A percentile compares a stretch with the other conserved stretches of the same genome.
phyloP scores from a whole-genome alignment of 805 yeast species.

The Tetrapisispora taiwanensis region DNA sequence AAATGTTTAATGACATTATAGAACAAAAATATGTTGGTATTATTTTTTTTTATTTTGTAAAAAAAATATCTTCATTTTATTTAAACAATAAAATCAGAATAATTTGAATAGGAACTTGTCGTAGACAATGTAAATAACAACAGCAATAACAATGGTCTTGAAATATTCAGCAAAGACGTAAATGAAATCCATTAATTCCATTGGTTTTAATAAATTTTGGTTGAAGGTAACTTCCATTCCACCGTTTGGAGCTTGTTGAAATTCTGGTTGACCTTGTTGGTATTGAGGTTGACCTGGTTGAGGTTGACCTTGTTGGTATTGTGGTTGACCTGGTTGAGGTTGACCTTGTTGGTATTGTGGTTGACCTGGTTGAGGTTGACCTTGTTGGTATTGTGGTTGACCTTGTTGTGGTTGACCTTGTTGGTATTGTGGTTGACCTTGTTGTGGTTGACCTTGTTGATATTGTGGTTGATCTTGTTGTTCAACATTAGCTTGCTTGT shows the following conservation, averaged over 20 bases:
- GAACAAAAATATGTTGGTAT: too few relatives aligned
- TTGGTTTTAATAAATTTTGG: background rate
- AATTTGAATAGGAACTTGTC: constrained; percentile 2
- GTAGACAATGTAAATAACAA: background rate
- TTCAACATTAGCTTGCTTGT: background rate
- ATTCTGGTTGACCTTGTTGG: constrained; percentile 1
- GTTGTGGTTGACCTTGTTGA: too few relatives aligned
- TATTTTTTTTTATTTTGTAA: background rate
- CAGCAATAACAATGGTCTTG: constrained; percentile 1
- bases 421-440: background rate
- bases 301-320: too few relatives aligned
- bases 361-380: background rate
- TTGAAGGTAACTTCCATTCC: background rate
- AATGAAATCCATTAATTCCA: background rate
- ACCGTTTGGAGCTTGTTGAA: background rate
- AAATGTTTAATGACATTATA: background rate
- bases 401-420: background rate
- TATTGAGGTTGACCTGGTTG: background rate
- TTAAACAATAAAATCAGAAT: background rate
- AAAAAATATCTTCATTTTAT: background rate
- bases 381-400: background rate
- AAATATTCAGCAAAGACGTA: background rate
- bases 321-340: background rate
- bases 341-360: background rate
- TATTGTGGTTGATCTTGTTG: background rate